Conservation (phyloP, 2,329 filamentous ascomycete genomes). For the Ophiostoma himal-ulmi region DNA sequence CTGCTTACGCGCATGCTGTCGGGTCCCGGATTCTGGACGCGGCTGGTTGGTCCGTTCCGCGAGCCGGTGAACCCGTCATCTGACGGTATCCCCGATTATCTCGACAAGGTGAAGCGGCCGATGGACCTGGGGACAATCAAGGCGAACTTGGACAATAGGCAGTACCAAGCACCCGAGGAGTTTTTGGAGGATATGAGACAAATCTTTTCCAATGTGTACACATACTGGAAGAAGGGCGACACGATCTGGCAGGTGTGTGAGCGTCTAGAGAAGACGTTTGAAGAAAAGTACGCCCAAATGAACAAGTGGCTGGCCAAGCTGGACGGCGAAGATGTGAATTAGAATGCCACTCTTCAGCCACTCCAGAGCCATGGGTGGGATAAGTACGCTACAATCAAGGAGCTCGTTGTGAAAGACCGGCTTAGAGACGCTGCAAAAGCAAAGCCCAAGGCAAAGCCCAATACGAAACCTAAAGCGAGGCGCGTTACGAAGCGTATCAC, state of each 20-base stretch:
- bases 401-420: background rate
- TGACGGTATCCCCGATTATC: constrained; percentile 57
- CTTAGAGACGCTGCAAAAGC: background rate
- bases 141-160: constrained; percentile 49
- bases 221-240: constrained; percentile 54
- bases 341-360: constrained; percentile 23
- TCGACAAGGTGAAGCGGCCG: constrained; percentile 53
- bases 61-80: constrained; percentile 51
- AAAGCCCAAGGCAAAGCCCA: background rate
- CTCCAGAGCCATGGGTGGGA: background rate
- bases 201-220: constrained; percentile 59
- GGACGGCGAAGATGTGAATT: constrained; percentile 37
- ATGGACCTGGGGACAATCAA: constrained; percentile 60
- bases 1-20: constrained; percentile 55
- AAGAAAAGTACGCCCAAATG: constrained; percentile 48
- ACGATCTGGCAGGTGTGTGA: constrained; percentile 51
- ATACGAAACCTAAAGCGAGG: background rate
- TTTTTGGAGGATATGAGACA: constrained; percentile 54
- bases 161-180: constrained; percentile 48
- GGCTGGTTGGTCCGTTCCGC: constrained; percentile 57
- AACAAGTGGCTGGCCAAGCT: constrained; percentile 47
- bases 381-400: background rate
- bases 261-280: constrained; percentile 50
- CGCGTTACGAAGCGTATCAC: background rate
- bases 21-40: constrained; percentile 60